These are phyloP conservation scores for Scutellaria barbata DNA, from an alignment of 257 asterid species.

Conservation along the genomic window DNA sequence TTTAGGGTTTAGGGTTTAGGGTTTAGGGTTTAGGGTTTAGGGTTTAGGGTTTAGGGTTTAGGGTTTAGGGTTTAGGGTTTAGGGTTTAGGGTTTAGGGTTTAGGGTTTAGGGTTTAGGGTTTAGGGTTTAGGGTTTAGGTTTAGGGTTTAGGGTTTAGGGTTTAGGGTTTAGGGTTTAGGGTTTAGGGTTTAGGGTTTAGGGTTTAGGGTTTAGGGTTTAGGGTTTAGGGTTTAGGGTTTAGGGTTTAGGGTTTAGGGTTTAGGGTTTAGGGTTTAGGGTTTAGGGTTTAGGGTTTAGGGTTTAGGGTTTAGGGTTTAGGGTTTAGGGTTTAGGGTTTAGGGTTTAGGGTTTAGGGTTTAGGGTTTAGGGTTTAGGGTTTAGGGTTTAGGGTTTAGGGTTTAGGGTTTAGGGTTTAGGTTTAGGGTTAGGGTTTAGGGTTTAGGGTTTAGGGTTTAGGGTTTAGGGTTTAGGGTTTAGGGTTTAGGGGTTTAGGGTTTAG, in stretches of 20 bases:
- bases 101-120: not conserved
- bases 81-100: not conserved
- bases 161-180: not conserved
- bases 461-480: not conserved
- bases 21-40: not conserved
- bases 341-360: not conserved
- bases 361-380: not conserved
- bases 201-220: not conserved
- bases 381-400: not conserved
- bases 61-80: not conserved
- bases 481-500: not conserved
- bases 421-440: not conserved
- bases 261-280: not conserved
- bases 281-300: not conserved
- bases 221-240: not conserved
- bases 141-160: not conserved
- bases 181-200: not conserved
- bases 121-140: not conserved
- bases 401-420: not conserved
- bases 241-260: not conserved
- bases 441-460: not conserved
- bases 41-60: not conserved
- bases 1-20: not conserved
- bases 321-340: not conserved
- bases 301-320: conserved; percentile 6